Base-by-base conservation (phyloP, 768 basidiomycete species). In the Xerocomellus chrysenteron region DNA sequence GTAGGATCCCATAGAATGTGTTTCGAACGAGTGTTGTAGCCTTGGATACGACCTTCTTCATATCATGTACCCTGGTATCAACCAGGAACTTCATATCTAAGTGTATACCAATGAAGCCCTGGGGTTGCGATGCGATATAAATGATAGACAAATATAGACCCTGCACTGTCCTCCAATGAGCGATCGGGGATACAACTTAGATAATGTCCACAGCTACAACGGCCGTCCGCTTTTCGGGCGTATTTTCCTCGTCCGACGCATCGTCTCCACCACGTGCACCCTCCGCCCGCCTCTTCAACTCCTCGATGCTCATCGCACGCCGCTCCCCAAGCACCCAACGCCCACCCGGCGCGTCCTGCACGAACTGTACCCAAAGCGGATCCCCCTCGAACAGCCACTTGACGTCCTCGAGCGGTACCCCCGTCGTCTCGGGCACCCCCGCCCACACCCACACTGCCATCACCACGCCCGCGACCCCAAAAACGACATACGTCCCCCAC, bases 381-480 rank as follows among this genome's bases (percentile, higher is more conserved):
- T 65, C 63, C 33, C 60, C 57, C 50, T 74, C 72, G 36, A 78
- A 77, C 21, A 78, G 36, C 54, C 61, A 70, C 30, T 57, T 60
- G 42, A 77, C 65, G 36, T 77, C 74, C 66, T 77, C 76, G 30
- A 77, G 67, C 36, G 73, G 68, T 24, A 74, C 68, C 13, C 74
- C 72, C 17, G 63, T 74, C 46, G 77, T 78, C 64, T 78, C 77
- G 0, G 77, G 77, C 8, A 78, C 65, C 48, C 71, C 69, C n/a
- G 61, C 57, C 65, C 73, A 72, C 39, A 65, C 69, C 73, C 66
- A 78, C 16, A 48, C 56, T 43, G 65, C 65, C 67, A 76, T 72
- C 53, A 62, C 44, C 2, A 72, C 30, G 17, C 67, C 66, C 40
- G 63, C 66, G 26, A 66, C 42, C 2, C 74, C 74, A 50, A 75